Percentiles rank a stretch among this genome's conserved stretches.
Conservation (phyloP, 192 early-diverging fungal species). For the Podila epicladia region DNA sequence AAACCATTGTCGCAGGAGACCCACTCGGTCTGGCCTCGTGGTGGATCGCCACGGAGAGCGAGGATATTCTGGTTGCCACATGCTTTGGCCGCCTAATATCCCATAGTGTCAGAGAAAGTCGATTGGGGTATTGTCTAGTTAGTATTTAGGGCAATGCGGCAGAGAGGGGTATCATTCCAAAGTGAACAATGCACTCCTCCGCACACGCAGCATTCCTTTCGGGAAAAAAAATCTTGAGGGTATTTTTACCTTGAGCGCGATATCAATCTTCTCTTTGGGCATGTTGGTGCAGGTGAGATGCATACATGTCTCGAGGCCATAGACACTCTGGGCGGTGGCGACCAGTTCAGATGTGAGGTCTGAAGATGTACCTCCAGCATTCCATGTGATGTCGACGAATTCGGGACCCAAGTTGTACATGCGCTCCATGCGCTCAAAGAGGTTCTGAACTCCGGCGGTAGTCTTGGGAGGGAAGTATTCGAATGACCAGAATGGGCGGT, state of each 20-base stretch:
- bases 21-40: conserved; percentile 84
- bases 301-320: conserved; percentile 97
- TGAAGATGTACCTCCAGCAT: conserved; percentile 90
- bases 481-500: conserved; percentile 86
- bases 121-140: background rate
- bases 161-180: conserved; percentile 3
- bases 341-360: conserved; percentile 91
- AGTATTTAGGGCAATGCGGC: background rate
- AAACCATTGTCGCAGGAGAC: conserved; percentile 87
- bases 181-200: background rate
- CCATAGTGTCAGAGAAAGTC: background rate
- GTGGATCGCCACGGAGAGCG: conserved; percentile 95
- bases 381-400: conserved; percentile 90
- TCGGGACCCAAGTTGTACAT: conserved; percentile 93
- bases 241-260: conserved; percentile 73
- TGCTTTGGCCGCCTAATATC: conserved; percentile 79
- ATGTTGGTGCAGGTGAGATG: conserved; percentile 99
- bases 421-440: conserved; percentile 97
- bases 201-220: background rate
- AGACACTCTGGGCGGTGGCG: conserved; percentile 89
- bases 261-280: conserved; percentile 88
- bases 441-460: conserved; percentile 74
- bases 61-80: conserved; percentile 97
- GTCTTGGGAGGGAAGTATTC: conserved; percentile 99
- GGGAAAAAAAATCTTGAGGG: background rate